A percentile compares a stretch with the other conserved stretches of the same genome.
Evolutionary conservation across 176 grass and related monocot genomes (phyloP).

Genomic region (Miscanthus lutarioriparius): DNA sequence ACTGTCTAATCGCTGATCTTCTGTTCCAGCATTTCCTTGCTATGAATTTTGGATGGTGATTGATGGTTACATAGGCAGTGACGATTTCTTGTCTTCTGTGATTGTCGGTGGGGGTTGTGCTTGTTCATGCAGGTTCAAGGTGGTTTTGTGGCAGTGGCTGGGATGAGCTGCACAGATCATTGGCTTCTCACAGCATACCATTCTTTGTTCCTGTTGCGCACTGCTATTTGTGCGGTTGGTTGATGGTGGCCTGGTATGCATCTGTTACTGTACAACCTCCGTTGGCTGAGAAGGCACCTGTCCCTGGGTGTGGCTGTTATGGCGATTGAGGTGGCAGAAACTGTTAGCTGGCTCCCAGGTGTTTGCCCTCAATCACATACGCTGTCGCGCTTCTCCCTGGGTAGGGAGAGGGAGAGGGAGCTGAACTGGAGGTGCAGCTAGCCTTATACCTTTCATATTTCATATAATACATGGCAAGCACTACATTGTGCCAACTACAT

Average conservation of each 20-base stretch:
- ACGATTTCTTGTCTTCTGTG: neutral
- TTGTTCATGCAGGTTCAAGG: neutral
- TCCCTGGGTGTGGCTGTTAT: neutral
- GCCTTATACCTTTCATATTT: neutral
- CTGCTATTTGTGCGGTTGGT: neutral
- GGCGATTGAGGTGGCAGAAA: neutral
- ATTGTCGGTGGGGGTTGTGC: neutral
- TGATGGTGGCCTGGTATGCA: neutral
- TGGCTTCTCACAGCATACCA: neutral
- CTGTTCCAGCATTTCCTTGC: neutral
- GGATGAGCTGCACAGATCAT: neutral
- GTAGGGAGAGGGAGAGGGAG: neutral
- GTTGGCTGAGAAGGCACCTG: neutral
- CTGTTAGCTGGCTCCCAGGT: neutral
- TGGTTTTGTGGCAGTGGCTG: neutral
- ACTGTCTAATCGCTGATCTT: neutral
- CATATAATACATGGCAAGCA: neutral
- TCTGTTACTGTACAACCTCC: neutral
- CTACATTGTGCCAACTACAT: neutral
- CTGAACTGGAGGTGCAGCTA: neutral
- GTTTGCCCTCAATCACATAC: neutral
- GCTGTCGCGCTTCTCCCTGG: neutral
- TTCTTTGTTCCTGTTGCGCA: neutral
- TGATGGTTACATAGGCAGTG: neutral
- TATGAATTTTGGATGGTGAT: neutral